Conservation (phyloP, 495 filamentous ascomycete genomes). For the Penicillium argentinense region DNA sequence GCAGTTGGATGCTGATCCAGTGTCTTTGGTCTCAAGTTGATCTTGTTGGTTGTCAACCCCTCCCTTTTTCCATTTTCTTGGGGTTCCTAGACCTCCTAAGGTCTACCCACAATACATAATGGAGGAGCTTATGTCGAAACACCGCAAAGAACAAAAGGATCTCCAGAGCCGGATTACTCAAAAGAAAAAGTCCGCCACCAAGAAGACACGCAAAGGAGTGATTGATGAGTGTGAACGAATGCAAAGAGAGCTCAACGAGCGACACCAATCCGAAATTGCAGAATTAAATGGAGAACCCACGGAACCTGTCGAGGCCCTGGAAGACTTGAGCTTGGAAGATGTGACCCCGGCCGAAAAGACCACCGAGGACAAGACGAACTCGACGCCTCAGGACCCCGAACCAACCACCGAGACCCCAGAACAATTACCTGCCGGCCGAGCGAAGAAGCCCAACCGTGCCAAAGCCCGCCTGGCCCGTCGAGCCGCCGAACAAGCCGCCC, state of each 20-base stretch:
- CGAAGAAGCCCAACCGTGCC: slow-evolving; percentile 82
- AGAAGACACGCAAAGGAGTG: slow-evolving; percentile 90
- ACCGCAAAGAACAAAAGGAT: slow-evolving; percentile 87
- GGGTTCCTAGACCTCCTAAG: neutral
- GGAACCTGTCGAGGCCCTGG: slow-evolving; percentile 25
- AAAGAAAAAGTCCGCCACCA: slow-evolving; percentile 93
- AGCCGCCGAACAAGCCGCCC: slow-evolving; percentile 77
- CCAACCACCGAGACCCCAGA: slow-evolving; percentile 5
- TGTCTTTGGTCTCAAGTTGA: neutral
- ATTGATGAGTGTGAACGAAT: slow-evolving; percentile 79
- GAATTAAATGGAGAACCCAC: slow-evolving; percentile 49
- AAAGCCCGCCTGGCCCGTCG: slow-evolving; percentile 88
- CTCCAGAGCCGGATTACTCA: slow-evolving; percentile 80
- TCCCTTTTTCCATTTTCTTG: neutral
- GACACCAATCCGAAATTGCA: slow-evolving; percentile 65
- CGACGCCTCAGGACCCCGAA: slow-evolving; percentile 8
- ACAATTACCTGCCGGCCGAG: slow-evolving; percentile 12
- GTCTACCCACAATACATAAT: slow-evolving; percentile 34
- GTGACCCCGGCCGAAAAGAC: slow-evolving; percentile 19
- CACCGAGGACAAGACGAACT: slow-evolving; percentile 9
- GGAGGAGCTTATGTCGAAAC: slow-evolving; percentile 74
- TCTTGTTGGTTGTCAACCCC: slow-evolving; percentile 1
- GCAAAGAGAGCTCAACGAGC: slow-evolving; percentile 65
- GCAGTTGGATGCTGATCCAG: slow-evolving; percentile 6
- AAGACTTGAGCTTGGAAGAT: slow-evolving; percentile 32